These are phyloP conservation scores for Kwoniella botswanensis DNA, from an alignment of 768 basidiomycete genomes.

Conservation along the genomic window DNA sequence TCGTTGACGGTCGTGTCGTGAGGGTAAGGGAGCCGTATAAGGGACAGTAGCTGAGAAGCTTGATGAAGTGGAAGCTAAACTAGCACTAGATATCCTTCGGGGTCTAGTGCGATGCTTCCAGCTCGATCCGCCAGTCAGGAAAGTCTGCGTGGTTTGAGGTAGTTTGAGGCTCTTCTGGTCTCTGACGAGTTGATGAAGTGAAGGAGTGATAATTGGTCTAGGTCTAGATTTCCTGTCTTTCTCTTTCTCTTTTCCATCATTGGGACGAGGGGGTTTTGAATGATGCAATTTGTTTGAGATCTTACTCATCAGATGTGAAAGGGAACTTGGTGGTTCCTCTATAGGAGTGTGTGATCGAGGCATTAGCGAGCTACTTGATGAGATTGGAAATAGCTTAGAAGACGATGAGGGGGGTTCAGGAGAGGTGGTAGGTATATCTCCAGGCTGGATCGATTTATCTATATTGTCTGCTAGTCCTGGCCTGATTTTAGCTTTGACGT, in stretches of 20 bases:
- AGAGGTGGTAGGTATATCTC: not conserved
- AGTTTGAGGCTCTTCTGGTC: not conserved
- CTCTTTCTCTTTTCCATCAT: not conserved
- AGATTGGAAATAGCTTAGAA: not conserved
- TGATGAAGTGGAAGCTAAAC: not conserved
- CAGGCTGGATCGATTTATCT: not conserved
- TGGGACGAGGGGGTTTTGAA: not conserved
- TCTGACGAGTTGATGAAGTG: not conserved
- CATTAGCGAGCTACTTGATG: not conserved
- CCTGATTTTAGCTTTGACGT: not conserved
- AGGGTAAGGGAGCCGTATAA: not conserved
- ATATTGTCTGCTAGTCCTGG: not conserved
- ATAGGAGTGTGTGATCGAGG: not conserved
- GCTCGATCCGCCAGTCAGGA: not conserved
- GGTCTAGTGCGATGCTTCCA: not conserved
- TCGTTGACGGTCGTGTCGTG: not conserved
- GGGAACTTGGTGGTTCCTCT: constrained; percentile 8
- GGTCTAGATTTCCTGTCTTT: not conserved
- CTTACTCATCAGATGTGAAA: constrained; percentile 3
- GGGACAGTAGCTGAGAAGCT: not conserved
- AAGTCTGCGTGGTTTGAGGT: constrained; percentile 4
- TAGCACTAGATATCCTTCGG: not conserved
- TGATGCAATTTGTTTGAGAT: constrained; percentile 13
- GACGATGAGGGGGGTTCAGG: not conserved
- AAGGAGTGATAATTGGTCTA: constrained; percentile 7